phyloP scores from a whole-genome alignment of 2,329 filamentous ascomycete species.

The Emergomyces africanus region DNA sequence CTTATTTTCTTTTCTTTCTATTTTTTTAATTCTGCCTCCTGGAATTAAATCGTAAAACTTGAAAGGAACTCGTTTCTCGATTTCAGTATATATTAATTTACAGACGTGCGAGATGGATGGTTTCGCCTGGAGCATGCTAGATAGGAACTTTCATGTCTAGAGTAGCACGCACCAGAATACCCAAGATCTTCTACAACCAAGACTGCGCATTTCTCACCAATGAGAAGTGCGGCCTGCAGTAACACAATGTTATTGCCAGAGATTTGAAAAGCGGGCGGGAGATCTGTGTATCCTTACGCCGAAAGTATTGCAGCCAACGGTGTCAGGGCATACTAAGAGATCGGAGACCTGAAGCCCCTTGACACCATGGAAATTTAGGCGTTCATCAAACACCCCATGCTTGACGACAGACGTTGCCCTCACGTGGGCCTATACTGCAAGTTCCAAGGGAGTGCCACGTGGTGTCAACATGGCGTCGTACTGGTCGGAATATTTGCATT shows the following conservation, averaged over 20 bases:
- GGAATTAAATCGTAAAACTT: not conserved
- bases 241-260: slow-evolving; percentile 10
- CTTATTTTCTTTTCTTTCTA: not conserved
- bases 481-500: slow-evolving; percentile 29
- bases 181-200: slow-evolving; percentile 61
- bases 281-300: slow-evolving; percentile 20
- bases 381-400: slow-evolving; percentile 59
- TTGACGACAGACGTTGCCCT: slow-evolving; percentile 72
- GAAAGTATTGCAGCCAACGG: slow-evolving; percentile 57
- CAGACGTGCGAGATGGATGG: slow-evolving; percentile 21
- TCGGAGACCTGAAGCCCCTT: slow-evolving; percentile 67
- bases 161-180: slow-evolving; percentile 55
- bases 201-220: slow-evolving; percentile 61
- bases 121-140: slow-evolving; percentile 42
- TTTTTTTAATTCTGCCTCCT: not conserved
- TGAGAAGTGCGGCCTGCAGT: slow-evolving; percentile 53
- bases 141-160: slow-evolving; percentile 64
- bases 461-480: slow-evolving; percentile 60
- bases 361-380: slow-evolving; percentile 65
- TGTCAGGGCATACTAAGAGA: slow-evolving; percentile 64
- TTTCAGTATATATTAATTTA: slow-evolving; percentile 4
- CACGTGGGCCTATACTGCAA: slow-evolving; percentile 62
- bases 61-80: not conserved
- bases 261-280: not conserved
- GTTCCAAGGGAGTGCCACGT: slow-evolving; percentile 59